Conservation (phyloP, 2,329 filamentous ascomycete species). For the Beauveria asiatica region DNA sequence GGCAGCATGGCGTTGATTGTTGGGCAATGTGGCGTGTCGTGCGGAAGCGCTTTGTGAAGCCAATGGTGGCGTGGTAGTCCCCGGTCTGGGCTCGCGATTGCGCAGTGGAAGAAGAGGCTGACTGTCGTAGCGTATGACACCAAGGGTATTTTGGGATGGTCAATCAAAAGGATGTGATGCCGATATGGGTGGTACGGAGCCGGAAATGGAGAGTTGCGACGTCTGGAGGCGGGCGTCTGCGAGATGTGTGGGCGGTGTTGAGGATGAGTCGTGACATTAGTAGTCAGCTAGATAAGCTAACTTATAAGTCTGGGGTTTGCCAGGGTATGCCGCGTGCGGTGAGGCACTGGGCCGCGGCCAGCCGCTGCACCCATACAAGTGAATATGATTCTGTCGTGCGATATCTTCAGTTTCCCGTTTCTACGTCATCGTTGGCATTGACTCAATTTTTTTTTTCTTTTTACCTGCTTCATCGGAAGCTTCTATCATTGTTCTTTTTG, state of each 20-base stretch:
- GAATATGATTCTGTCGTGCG: no score
- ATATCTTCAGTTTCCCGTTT: no score
- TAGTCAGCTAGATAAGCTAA: no score
- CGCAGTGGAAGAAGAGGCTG: no score
- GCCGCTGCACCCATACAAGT: not conserved
- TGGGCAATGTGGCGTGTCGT: not conserved
- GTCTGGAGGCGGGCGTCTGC: not conserved
- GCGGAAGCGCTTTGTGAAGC: no score
- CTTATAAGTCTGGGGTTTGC: slow-evolving; percentile 3
- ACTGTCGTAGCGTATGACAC: not conserved
- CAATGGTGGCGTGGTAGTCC: no score
- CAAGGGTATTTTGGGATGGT: not conserved
- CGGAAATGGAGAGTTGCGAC: not conserved
- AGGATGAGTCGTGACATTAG: not conserved
- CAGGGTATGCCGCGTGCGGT: not conserved
- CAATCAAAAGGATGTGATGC: not conserved
- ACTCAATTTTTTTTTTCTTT: not conserved
- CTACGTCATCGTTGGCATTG: no score
- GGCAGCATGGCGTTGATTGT: slow-evolving; percentile 14
- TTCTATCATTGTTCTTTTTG: not conserved
- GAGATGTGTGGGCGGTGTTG: not conserved
- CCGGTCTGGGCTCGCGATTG: not conserved
- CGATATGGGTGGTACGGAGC: not conserved
- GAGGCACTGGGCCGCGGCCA: slow-evolving; percentile 3
- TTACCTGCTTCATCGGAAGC: not conserved